Conservation (phyloP, 2,329 filamentous ascomycete species). For the Xylariaceae sp. region DNA sequence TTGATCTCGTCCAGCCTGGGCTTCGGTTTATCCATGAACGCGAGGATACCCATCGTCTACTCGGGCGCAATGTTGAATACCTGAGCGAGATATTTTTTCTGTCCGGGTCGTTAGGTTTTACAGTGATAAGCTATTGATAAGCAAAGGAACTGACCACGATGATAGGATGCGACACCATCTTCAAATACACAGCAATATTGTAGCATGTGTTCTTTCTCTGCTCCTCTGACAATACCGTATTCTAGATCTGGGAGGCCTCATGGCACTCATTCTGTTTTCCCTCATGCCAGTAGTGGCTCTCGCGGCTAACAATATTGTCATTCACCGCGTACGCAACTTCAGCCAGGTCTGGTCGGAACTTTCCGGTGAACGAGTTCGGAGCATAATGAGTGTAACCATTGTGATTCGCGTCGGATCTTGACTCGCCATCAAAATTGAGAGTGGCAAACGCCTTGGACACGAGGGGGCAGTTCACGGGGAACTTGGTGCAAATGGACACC, state of each 20-base stretch:
- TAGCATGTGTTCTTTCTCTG: constrained; percentile 41
- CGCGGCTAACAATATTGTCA: constrained; percentile 47
- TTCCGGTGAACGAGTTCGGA: constrained; percentile 48
- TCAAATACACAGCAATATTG: constrained; percentile 46
- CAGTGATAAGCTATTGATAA: background rate
- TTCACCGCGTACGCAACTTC: constrained; percentile 47
- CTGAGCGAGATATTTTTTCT: constrained; percentile 49
- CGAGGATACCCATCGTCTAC: constrained; percentile 37
- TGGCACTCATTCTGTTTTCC: constrained; percentile 50
- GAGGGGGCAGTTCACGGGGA: constrained; percentile 35
- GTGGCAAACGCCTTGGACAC: constrained; percentile 44
- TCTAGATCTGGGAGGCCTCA: constrained; percentile 47
- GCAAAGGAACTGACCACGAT: constrained; percentile 34
- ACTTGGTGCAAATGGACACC: constrained; percentile 50
- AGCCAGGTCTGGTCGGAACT: constrained; percentile 48
- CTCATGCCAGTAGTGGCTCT: constrained; percentile 53
- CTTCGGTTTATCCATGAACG: constrained; percentile 25
- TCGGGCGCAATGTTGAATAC: constrained; percentile 45
- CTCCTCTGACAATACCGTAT: constrained; percentile 43
- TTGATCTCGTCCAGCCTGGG: constrained; percentile 45
- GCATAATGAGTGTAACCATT: constrained; percentile 46
- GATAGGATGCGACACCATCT: constrained; percentile 38
- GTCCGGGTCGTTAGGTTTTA: background rate
- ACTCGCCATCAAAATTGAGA: constrained; percentile 46
- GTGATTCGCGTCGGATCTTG: constrained; percentile 45